Evolutionary conservation across 352 stramenopile species (phyloP), one percentile per base, ranked within the genome.

Genomic region (Globisporangium barbulae): DNA sequence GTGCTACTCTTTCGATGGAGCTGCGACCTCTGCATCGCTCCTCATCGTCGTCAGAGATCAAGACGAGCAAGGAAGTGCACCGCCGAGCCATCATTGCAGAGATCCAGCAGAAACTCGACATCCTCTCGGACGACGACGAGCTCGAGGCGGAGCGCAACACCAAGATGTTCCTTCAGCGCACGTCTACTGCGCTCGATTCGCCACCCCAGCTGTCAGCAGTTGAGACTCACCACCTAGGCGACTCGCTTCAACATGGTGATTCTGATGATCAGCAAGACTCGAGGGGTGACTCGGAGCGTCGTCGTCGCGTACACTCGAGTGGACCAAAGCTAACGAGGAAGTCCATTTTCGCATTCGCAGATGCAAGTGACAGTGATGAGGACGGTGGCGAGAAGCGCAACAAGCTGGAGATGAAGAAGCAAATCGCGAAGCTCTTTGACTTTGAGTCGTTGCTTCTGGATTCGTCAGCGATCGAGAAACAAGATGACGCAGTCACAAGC

Each of bases 391-490:
- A 19, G 3, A 1, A 1, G 8, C 44, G 19, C 8, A n/a, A 25
- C 2, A 5, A 33, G 25, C 15, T 37, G 19, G 31, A 10, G 19
- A 44, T 10, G 3, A 47, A 8, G 13, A 54, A 54, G 15, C 9
- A 19, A 19, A 52, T n/a, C 21, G 31, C 45, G 9, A 70, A 55
- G 13, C 55, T 90, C 13, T 90, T 86, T 55, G 75, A 86, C 41
- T 89, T 86, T 61, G 76, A 83, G 10, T 83, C 75, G n/a, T 49
- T 89, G 1, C 63, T 91, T 5, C 35, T 17, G 35, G 53, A 67
- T 15, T 22, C n/a, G 7, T 19, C 30, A 10, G 21, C 15, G 35
- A 53, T 9, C 12, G 49, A 0, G 13, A 22, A 30, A 39, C 54
- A 17, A 21, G 45, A 39, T 21, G 37, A 9, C n/a, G 17, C 19